Conservation (phyloP, 306 rosid genomes). For the Fragaria ananassa region DNA sequence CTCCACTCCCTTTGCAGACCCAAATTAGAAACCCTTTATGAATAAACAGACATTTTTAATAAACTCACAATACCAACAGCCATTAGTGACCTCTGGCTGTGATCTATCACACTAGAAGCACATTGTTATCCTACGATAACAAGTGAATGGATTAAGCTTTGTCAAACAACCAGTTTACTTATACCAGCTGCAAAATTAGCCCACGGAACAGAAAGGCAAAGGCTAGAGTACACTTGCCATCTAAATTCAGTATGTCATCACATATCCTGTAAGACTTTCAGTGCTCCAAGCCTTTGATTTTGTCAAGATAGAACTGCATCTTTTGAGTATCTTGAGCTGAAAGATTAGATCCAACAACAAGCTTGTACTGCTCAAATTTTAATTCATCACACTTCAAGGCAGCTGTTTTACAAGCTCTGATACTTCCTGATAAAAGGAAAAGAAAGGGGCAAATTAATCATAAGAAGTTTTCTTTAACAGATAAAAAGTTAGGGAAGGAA, state of each 20-base stretch:
- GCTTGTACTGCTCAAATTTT: slow-evolving; percentile 71
- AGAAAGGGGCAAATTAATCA: neutral
- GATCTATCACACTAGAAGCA: neutral
- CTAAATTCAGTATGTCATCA: neutral
- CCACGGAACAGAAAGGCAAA: neutral
- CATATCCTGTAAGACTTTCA: slow-evolving; percentile 20
- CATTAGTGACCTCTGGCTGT: neutral
- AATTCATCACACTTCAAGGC: slow-evolving; percentile 66
- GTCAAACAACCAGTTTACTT: neutral
- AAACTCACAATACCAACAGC: neutral
- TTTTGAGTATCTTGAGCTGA: slow-evolving; percentile 43
- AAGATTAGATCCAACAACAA: slow-evolving; percentile 49
- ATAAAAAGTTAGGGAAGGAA: neutral
- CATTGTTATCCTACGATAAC: neutral
- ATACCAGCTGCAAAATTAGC: neutral
- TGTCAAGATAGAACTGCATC: slow-evolving; percentile 60
- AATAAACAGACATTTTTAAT: neutral
- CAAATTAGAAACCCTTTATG: neutral
- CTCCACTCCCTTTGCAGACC: neutral
- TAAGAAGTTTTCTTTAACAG: neutral
- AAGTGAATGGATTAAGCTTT: neutral
- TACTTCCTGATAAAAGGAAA: slow-evolving; percentile 48
- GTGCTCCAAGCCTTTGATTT: slow-evolving; percentile 61
- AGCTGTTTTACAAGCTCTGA: slow-evolving; percentile 56
- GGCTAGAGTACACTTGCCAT: slow-evolving; percentile 14